Evolutionary conservation across 495 filamentous ascomycete genomes (phyloP), one percentile per base, ranked within the genome.

Genomic region (Podospora sp.): DNA sequence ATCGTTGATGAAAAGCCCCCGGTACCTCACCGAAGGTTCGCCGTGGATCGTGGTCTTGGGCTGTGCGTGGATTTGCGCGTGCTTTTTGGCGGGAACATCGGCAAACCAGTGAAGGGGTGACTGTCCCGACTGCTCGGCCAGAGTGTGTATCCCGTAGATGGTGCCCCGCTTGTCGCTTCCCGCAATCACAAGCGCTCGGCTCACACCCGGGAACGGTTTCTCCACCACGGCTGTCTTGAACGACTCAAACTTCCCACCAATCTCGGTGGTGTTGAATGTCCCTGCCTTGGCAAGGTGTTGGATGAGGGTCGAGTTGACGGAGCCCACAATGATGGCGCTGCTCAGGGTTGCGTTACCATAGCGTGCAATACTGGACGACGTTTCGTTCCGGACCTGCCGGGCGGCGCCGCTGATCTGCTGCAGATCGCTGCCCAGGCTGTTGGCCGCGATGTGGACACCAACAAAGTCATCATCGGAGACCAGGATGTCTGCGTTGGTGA

Each of bases 1-100:
- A 67, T 90, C 88, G 75, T 91, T 90, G 73, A 91, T 81, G 76
- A 91, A 91, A 56, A 91, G 83, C 20, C 87, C 88, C 1, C 88
- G 81, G 73, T 88, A 91, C 70, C 86, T 87, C 56, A 91, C 81
- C 11, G 80, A 84, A 2, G 88, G 87, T 14, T 83, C 79, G 21
- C 80, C 81, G 53, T 89, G 85, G 0, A 79, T 67, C 20, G 83
- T 86, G 2, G 69, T 76, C 20, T 73, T 78, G 26, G 78, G 73
- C n/a, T 81, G 66, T 0, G 85, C 85, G 69, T 82, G 88, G 29
- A 90, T 80, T 6, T 78, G 74, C 0, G 71, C 59, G 70, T 85
- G 81, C 46, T 78, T 79, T 50, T 81, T 76, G 6, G 82, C 71
- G 0, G 86, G 80, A 0, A 88, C 85, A 74, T 91, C 87, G 7